Evolutionary conservation across 2,329 filamentous ascomycete genomes (phyloP).

Genomic region (Epichloe coenophiala): DNA sequence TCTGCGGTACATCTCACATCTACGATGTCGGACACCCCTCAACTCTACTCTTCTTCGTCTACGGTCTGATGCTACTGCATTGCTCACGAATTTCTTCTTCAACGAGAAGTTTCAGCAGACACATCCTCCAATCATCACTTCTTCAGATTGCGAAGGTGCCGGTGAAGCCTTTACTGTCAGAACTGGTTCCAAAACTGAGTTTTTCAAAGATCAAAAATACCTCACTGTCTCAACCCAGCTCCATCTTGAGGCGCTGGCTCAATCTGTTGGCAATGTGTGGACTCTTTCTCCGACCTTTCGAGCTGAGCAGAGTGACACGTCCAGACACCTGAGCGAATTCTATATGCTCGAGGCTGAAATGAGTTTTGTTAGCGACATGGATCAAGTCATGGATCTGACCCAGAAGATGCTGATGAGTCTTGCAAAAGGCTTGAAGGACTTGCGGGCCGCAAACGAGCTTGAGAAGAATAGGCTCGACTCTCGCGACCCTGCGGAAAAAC

Average conservation of each 20-base stretch:
- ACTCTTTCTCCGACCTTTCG: conserved; percentile 87
- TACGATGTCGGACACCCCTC: conserved; percentile 68
- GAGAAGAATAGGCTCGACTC: conserved; percentile 20
- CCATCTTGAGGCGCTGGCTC: conserved; percentile 82
- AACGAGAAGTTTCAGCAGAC: conserved; percentile 62
- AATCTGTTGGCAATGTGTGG: conserved; percentile 85
- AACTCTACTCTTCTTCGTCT: conserved; percentile 71
- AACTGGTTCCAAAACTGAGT: conserved; percentile 32
- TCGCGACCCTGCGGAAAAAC: conserved; percentile 25
- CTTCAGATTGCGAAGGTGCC: conserved; percentile 92
- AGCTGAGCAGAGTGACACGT: conserved; percentile 85
- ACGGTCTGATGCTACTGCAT: conserved; percentile 64
- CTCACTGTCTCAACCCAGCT: conserved; percentile 91
- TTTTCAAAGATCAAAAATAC: conserved; percentile 84
- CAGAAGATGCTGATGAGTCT: conserved; percentile 60
- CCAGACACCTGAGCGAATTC: conserved; percentile 89
- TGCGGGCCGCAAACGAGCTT: conserved; percentile 33
- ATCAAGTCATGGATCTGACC: conserved; percentile 62
- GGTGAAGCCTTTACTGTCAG: conserved; percentile 78
- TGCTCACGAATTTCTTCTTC: conserved; percentile 64
- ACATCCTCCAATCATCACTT: conserved; percentile 88
- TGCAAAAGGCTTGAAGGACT: conserved; percentile 23
- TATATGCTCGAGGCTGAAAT: conserved; percentile 96
- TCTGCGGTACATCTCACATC: conserved; percentile 75
- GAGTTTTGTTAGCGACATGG: conserved; percentile 59